These are phyloP conservation scores for Cryptococcus sp. DNA, from an alignment of 1,284 basidiomycete species.

Conservation along the genomic window DNA sequence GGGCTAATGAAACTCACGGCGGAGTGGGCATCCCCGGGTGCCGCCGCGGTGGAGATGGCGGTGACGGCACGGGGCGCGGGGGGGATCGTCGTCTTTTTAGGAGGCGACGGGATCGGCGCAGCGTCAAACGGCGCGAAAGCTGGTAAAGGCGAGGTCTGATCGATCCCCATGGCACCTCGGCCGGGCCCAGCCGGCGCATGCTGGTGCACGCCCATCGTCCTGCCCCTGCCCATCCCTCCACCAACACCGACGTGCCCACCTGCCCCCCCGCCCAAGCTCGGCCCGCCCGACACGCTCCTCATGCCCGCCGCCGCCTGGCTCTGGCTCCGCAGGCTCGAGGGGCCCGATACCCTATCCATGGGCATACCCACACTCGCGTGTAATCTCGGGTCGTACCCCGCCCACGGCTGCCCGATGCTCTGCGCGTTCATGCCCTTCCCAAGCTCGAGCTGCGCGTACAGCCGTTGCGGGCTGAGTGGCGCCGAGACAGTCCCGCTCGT, in stretches of 20 bases:
- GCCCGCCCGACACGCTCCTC: not conserved
- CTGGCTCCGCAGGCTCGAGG: slow-evolving; percentile 6
- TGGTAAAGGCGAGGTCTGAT: slow-evolving; percentile 30
- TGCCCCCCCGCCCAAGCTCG: too few relatives aligned
- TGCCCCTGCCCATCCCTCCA: not conserved
- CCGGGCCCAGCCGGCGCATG: slow-evolving; percentile 2
- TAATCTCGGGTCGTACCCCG: slow-evolving; percentile 27
- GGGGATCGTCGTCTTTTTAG: slow-evolving; percentile 2
- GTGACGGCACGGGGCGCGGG: slow-evolving; percentile 1
- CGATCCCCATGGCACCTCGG: slow-evolving; percentile 1
- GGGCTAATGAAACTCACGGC: slow-evolving; percentile 39
- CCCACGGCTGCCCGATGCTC: slow-evolving; percentile 22
- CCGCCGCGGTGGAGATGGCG: slow-evolving; percentile 4
- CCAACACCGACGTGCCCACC: too few relatives aligned
- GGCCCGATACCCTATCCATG: slow-evolving; percentile 14
- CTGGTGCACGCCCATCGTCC: slow-evolving; percentile 4
- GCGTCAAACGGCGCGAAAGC: slow-evolving; percentile 40
- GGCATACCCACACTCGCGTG: slow-evolving; percentile 27
- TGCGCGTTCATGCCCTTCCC: slow-evolving; percentile 26
- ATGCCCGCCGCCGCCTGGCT: slow-evolving; percentile 7
- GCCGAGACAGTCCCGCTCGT: slow-evolving; percentile 46
- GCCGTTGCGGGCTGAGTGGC: slow-evolving; percentile 44
- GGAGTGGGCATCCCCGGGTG: not conserved
- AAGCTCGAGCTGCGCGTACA: slow-evolving; percentile 46
- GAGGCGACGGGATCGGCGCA: slow-evolving; percentile 18